These are phyloP conservation scores for Viridothelium virens DNA, from an alignment of 495 filamentous ascomycete species.

Conservation along the genomic window DNA sequence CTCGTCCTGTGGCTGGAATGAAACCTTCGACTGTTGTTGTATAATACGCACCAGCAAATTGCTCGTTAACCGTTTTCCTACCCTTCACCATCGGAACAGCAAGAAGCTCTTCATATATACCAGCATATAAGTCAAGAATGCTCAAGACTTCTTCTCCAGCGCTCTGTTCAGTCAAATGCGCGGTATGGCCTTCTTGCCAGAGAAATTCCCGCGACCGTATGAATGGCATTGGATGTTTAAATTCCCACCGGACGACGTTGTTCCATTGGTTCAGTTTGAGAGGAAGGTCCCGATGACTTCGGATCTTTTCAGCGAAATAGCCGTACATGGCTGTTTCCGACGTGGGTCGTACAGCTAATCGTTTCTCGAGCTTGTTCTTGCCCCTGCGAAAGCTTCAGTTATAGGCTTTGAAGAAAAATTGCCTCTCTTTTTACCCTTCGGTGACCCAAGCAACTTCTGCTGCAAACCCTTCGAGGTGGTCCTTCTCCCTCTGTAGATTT, in stretches of 20 bases:
- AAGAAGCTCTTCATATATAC: conserved; percentile 83
- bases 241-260: conserved; percentile 95
- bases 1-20: conserved; percentile 86
- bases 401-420: conserved; percentile 24
- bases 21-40: conserved; percentile 94
- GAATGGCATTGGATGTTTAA: conserved; percentile 95
- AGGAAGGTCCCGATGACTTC: conserved; percentile 86
- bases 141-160: conserved; percentile 78
- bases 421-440: conserved; percentile 56
- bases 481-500: conserved; percentile 88
- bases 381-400: conserved; percentile 40
- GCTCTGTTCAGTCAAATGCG: conserved; percentile 69
- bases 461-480: conserved; percentile 94
- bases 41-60: conserved; percentile 92
- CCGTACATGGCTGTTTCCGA: conserved; percentile 92
- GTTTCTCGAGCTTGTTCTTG: conserved; percentile 83
- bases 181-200: conserved; percentile 98
- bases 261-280: conserved; percentile 96
- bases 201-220: conserved; percentile 87
- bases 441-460: conserved; percentile 99
- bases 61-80: conserved; percentile 86
- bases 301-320: conserved; percentile 95
- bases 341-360: conserved; percentile 91
- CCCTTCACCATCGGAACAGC: conserved; percentile 91
- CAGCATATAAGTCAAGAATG: conserved; percentile 88